phyloP scores from a whole-genome alignment of 768 basidiomycete species.

The Xerocomellus chrysenteron region DNA sequence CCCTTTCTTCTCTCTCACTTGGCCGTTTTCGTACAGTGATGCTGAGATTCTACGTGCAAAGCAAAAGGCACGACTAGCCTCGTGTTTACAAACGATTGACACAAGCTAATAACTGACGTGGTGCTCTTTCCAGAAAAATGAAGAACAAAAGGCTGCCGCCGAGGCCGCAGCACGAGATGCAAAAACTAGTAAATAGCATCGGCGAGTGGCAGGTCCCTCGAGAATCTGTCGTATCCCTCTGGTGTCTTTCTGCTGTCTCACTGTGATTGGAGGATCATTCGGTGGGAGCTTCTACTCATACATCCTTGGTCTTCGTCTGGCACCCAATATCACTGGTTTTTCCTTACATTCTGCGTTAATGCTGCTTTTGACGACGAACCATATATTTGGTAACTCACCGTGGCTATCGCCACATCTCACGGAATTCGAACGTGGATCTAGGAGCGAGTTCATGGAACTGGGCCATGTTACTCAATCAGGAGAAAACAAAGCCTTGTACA shows the following conservation, averaged over 20 bases:
- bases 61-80: conserved; percentile 59
- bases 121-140: conserved; percentile 46
- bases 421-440: conserved; percentile 24
- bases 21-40: conserved; percentile 49
- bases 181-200: conserved; percentile 38
- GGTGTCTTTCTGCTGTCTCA: background rate
- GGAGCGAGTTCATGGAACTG: background rate
- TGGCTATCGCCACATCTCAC: conserved; percentile 26
- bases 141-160: conserved; percentile 45
- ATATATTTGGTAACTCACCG: conserved; percentile 14
- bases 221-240: conserved; percentile 13
- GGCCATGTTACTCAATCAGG: conserved; percentile 15
- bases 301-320: conserved; percentile 11
- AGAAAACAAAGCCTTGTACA: background rate
- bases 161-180: conserved; percentile 16
- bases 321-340: conserved; percentile 17
- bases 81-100: conserved; percentile 1
- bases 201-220: conserved; percentile 18
- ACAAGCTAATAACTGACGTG: conserved; percentile 6
- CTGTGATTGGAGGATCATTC: conserved; percentile 12
- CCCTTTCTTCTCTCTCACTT: conserved; percentile 23
- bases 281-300: conserved; percentile 13
- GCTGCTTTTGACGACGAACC: background rate
- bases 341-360: background rate
- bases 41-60: conserved; percentile 74